Conservation (phyloP, 2,329 filamentous ascomycete genomes). For the Cryphonectria nitschkei region DNA sequence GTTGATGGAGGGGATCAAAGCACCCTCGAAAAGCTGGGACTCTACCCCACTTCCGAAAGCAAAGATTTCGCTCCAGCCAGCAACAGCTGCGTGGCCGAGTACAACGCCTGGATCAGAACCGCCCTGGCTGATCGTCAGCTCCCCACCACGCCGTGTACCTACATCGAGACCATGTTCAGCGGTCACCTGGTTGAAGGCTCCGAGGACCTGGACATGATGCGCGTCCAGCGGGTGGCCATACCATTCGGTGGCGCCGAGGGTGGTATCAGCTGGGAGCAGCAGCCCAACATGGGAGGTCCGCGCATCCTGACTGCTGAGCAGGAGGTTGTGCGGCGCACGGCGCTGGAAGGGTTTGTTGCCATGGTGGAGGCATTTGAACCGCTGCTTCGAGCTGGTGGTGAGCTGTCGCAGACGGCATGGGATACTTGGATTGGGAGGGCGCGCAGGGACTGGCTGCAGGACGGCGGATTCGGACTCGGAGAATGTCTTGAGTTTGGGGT, state of each 20-base stretch:
- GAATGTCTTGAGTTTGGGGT: conserved; percentile 49
- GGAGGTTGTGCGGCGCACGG: conserved; percentile 33
- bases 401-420: conserved; percentile 67
- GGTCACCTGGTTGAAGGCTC: conserved; percentile 53
- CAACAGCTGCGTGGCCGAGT: conserved; percentile 62
- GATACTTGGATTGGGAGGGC: conserved; percentile 66
- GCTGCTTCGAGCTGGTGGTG: conserved; percentile 62
- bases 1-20: conserved; percentile 24
- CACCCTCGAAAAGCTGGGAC: not conserved
- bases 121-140: conserved; percentile 60
- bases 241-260: not conserved
- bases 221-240: conserved; percentile 57
- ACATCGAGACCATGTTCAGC: conserved; percentile 53
- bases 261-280: conserved; percentile 28
- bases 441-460: conserved; percentile 62
- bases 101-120: conserved; percentile 63
- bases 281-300: conserved; percentile 8
- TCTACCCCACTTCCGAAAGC: conserved; percentile 49
- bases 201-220: conserved; percentile 55
- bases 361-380: conserved; percentile 63
- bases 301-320: conserved; percentile 31
- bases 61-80: conserved; percentile 63
- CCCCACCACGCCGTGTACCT: conserved; percentile 60
- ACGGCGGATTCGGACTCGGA: conserved; percentile 58
- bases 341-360: conserved; percentile 34